Base-by-base conservation (phyloP, 768 basidiomycete genomes). In the Lepiota venenata region DNA sequence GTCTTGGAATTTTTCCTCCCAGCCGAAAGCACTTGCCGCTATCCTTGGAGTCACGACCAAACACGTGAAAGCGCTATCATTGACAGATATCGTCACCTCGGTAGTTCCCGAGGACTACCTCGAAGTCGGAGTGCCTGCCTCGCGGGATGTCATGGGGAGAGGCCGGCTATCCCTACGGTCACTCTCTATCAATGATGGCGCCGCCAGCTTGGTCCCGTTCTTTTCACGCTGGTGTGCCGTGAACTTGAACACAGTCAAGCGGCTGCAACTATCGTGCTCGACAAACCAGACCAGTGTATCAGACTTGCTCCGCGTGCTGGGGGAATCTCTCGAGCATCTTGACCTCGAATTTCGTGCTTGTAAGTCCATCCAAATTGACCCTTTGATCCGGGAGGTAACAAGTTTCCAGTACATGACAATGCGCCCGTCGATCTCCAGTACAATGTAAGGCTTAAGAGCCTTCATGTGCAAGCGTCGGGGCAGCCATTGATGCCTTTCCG, bases 1-100 rank as follows among this genome's bases (percentile, higher is more conserved):
- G 22, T 54, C 52, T 16, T 54, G 52, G 52, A 54, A 54, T 27
- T 54, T 54, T 27, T 32, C 52, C 27, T 54, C 45, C 38, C 44
- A 41, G 52, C 52, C 45, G 27, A 39, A 47, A 25, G 45, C 52
- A 20, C 44, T 54, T 2, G 52, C 46, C 14, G 45, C 52, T 7
- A 7, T 54, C 11, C 32, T 54, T n/a, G 37, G 20, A 25, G 52
- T 38, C 11, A 35, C 45, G 29, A 25, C 22, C 32, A 25, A 47
- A 47, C 46, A 47, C 29, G 45, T 40, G 20, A 47, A 25, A 27
- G 11, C 25, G n/a, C 38, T 54, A 22, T 15, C 44, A n/a, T 47
- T 54, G 45, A 40, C 38, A 20, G 52, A 54, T 47, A 54, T 54
- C 37, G 45, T 47, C 52, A 39, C 52, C 11, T 42, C 52, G 3